A percentile compares a stretch with the other conserved stretches of the same genome.
phyloP scores from a whole-genome alignment of 192 early-diverging fungal species.

The Backusella morwellensis region DNA sequence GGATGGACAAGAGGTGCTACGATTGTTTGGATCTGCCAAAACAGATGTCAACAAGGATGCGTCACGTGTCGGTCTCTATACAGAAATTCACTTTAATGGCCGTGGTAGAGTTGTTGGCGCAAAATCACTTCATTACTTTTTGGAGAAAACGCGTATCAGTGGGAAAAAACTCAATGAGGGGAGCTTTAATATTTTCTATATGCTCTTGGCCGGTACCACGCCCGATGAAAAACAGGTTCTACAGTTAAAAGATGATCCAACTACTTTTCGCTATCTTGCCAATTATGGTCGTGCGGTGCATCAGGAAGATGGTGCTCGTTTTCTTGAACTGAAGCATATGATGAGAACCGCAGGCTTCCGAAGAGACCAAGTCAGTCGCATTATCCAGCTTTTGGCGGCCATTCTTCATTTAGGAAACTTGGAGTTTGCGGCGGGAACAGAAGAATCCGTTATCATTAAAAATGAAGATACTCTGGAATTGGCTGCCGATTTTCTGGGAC shows the following conservation, averaged over 20 bases:
- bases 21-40: conserved; percentile 75
- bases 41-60: conserved; percentile 59
- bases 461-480: conserved; percentile 72
- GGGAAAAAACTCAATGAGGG: conserved; percentile 50
- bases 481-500: conserved; percentile 77
- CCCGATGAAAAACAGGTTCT: conserved; percentile 56
- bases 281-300: conserved; percentile 47
- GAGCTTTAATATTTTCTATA: conserved; percentile 79
- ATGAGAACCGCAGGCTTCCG: conserved; percentile 57
- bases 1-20: conserved; percentile 66
- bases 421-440: conserved; percentile 58
- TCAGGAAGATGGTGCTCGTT: conserved; percentile 50
- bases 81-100: conserved; percentile 87
- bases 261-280: conserved; percentile 54
- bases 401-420: conserved; percentile 89
- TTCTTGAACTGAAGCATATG: conserved; percentile 58
- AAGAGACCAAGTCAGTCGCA: conserved; percentile 62
- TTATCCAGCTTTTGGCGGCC: conserved; percentile 83
- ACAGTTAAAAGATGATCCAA: conserved; percentile 55
- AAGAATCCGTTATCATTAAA: conserved; percentile 74
- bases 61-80: conserved; percentile 77
- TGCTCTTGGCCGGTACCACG: conserved; percentile 64
- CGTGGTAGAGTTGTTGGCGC: conserved; percentile 80
- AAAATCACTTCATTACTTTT: conserved; percentile 72
- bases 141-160: conserved; percentile 60